A percentile compares a stretch with the other conserved stretches of the same genome.
Conservation (phyloP, 768 basidiomycete species). For the Ramaria rubella region DNA sequence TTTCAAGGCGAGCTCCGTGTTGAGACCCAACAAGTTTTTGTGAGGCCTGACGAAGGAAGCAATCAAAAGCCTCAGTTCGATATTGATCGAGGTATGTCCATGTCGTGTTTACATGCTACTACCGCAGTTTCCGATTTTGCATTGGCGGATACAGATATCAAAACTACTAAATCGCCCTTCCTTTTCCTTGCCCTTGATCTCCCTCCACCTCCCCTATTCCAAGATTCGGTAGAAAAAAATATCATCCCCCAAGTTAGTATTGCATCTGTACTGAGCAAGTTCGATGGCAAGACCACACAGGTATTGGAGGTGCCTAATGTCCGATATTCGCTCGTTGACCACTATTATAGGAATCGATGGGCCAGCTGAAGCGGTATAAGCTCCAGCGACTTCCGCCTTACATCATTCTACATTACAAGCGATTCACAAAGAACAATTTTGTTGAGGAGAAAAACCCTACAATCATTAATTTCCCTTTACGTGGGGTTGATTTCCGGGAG, state of each 20-base stretch:
- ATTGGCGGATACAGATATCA: constrained; percentile 57
- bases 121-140: constrained; percentile 1
- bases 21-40: constrained; percentile 89
- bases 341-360: constrained; percentile 66
- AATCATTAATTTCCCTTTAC: constrained; percentile 93
- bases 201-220: constrained; percentile 95
- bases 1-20: constrained; percentile 93
- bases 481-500: constrained; percentile 86
- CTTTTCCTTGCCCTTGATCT: constrained; percentile 93
- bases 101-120: constrained; percentile 9
- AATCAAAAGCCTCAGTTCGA: constrained; percentile 87
- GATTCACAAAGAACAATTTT: constrained; percentile 93
- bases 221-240: constrained; percentile 93
- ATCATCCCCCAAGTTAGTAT: constrained; percentile 98
- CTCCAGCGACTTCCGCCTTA: constrained; percentile 85
- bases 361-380: constrained; percentile 82
- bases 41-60: constrained; percentile 68
- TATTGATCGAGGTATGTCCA: constrained; percentile 75
- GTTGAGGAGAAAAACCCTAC: constrained; percentile 99
- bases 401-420: constrained; percentile 90
- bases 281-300: constrained; percentile 87
- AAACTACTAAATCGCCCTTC: constrained; percentile 80
- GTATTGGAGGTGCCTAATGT: constrained; percentile 33
- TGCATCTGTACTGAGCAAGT: constrained; percentile 84
- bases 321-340: not conserved